Percentiles rank a stretch among this genome's conserved stretches.
Conservation (phyloP, 148 eudicot species). For the Pouteria glomerata region DNA sequence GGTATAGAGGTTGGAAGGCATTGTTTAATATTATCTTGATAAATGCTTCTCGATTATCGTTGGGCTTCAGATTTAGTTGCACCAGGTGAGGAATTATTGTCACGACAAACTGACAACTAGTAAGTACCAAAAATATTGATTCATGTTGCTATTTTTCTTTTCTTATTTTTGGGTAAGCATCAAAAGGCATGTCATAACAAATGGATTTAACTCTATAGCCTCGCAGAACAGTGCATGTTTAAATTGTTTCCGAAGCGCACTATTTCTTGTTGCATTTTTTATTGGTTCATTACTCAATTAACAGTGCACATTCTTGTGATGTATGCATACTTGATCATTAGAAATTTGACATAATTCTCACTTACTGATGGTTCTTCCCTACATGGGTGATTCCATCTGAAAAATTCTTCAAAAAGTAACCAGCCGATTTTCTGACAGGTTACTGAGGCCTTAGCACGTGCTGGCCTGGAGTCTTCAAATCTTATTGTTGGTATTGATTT, state of each 20-base stretch:
- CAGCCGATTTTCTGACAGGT: constrained; percentile 23
- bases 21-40: constrained; percentile 1
- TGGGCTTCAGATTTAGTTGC: neutral
- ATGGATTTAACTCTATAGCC: neutral
- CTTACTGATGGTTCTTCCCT: no score
- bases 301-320: neutral
- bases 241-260: neutral
- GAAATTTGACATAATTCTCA: neutral
- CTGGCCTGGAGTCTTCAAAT: constrained; percentile 42
- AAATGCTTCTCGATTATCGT: neutral
- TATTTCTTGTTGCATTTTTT: neutral
- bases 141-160: neutral
- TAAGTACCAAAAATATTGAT: neutral
- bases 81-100: neutral
- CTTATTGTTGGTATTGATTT: constrained; percentile 41
- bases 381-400: neutral
- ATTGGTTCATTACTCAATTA: neutral
- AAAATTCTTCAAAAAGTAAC: neutral
- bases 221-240: neutral
- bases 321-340: neutral
- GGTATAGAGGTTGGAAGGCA: neutral
- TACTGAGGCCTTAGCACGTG: constrained; percentile 49
- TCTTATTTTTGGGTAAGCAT: neutral
- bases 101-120: neutral
- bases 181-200: neutral